Percentiles rank a stretch among this genome's conserved stretches.
phyloP scores from a whole-genome alignment of 2,329 filamentous ascomycete genomes.

The Dactylellina cionopaga region DNA sequence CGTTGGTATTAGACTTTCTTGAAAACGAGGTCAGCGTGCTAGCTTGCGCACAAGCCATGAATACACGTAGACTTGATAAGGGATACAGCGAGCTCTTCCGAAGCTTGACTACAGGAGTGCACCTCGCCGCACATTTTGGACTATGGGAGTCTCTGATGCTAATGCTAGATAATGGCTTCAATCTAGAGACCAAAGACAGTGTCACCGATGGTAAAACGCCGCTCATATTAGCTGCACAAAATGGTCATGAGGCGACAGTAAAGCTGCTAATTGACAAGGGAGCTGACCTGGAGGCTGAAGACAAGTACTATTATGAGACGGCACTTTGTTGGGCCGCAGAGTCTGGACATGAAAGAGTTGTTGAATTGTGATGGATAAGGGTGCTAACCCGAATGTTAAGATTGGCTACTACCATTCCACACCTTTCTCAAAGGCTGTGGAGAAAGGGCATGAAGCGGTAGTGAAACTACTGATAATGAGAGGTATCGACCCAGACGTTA shows the following conservation, averaged over 20 bases:
- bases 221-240: background rate
- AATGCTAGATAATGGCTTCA: constrained; percentile 6
- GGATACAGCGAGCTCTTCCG: background rate
- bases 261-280: background rate
- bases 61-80: background rate
- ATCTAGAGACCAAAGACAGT: constrained; percentile 5
- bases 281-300: background rate
- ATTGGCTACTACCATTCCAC: too few species aligned
- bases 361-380: constrained; percentile 38
- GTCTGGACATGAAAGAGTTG: constrained; percentile 26
- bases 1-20: background rate
- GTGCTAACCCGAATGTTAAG: too few species aligned
- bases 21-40: background rate
- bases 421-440: constrained; percentile 2
- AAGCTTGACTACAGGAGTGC: background rate
- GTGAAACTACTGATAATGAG: constrained; percentile 46
- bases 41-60: background rate
- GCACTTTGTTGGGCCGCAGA: background rate
- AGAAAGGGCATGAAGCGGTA: constrained; percentile 26
- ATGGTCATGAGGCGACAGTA: background rate
- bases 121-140: constrained; percentile 1
- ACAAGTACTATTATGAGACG: background rate
- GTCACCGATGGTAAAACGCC: background rate
- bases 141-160: background rate
- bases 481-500: constrained; percentile 28